These are phyloP conservation scores for Lichtheimia ornata DNA, from an alignment of 371 early-diverging fungal species.

Conservation along the genomic window DNA sequence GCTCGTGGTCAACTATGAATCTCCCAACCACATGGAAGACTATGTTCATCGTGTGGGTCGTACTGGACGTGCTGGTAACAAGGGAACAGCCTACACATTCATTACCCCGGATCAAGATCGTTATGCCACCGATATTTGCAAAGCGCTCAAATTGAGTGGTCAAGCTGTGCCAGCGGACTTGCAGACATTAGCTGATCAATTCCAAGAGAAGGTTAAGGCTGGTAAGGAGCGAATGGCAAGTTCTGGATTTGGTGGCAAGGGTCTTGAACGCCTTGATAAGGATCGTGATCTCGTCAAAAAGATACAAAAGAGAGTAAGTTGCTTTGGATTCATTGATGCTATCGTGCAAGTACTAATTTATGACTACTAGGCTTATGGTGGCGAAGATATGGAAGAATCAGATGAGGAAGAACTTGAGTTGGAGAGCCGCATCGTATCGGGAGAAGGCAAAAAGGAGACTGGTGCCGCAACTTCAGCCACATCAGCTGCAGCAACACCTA, in stretches of 20 bases:
- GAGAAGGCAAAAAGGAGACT: slow-evolving; percentile 4
- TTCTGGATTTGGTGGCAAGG: slow-evolving; percentile 98
- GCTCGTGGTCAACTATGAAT: slow-evolving; percentile 97
- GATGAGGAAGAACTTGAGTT: slow-evolving; percentile 74
- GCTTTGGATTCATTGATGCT: background rate
- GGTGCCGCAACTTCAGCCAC: slow-evolving; percentile 2
- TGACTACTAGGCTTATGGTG: slow-evolving; percentile 63
- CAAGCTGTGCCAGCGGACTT: slow-evolving; percentile 76
- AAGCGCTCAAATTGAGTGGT: slow-evolving; percentile 82
- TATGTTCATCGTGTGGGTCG: slow-evolving; percentile 99
- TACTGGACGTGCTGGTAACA: slow-evolving; percentile 98
- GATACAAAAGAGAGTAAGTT: slow-evolving; percentile 80
- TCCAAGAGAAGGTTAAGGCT: slow-evolving; percentile 86
- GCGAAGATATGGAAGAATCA: slow-evolving; percentile 69
- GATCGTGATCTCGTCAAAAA: slow-evolving; percentile 90
- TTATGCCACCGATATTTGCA: slow-evolving; percentile 92
- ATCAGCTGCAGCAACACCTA: slow-evolving; percentile 4
- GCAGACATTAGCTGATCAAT: slow-evolving; percentile 78
- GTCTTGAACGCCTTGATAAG: slow-evolving; percentile 91
- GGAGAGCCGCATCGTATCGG: slow-evolving; percentile 31
- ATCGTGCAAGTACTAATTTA: background rate
- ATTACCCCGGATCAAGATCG: slow-evolving; percentile 92
- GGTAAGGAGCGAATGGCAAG: slow-evolving; percentile 82
- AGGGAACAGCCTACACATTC: slow-evolving; percentile 96
- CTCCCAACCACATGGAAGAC: slow-evolving; percentile 98